Percentiles rank a stretch among this genome's conserved stretches.
These are phyloP conservation scores for Talaromyces sp. DNA, from an alignment of 2,329 filamentous ascomycete species.

Conservation along the genomic window DNA sequence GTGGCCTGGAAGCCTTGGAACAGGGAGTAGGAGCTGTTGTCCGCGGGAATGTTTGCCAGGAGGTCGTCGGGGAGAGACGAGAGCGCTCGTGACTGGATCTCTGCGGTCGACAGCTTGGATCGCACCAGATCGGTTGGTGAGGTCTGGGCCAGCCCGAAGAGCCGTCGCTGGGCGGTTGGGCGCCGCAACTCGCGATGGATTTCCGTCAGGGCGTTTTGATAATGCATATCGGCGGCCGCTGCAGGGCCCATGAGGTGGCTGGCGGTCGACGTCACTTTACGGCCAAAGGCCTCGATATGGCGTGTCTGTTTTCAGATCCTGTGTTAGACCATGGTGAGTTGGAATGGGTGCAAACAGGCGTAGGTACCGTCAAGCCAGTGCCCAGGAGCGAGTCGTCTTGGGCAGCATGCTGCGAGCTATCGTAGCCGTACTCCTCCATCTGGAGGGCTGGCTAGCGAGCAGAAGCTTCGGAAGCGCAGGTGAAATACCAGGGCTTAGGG, in stretches of 20 bases:
- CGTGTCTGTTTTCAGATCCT: slow-evolving; percentile 56
- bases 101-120: slow-evolving; percentile 78
- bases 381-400: slow-evolving; percentile 42
- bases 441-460: slow-evolving; percentile 4
- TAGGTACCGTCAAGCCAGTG: slow-evolving; percentile 42
- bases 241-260: slow-evolving; percentile 76
- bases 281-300: slow-evolving; percentile 84
- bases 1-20: slow-evolving; percentile 96
- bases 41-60: slow-evolving; percentile 80
- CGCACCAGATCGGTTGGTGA: slow-evolving; percentile 92
- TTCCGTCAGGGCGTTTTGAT: slow-evolving; percentile 80
- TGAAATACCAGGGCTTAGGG: slow-evolving; percentile 19
- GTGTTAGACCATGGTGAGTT: slow-evolving; percentile 1
- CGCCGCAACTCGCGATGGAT: slow-evolving; percentile 84
- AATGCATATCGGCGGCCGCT: slow-evolving; percentile 55
- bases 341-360: slow-evolving; percentile 11
- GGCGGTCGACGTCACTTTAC: slow-evolving; percentile 92
- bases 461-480: slow-evolving; percentile 10
- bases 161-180: slow-evolving; percentile 76
- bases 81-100: slow-evolving; percentile 91
- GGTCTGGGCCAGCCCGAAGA: slow-evolving; percentile 86
- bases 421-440: slow-evolving; percentile 42
- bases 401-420: slow-evolving; percentile 41
- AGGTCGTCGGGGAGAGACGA: slow-evolving; percentile 87
- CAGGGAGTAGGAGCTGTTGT: slow-evolving; percentile 79